Evolutionary conservation across 2,329 filamentous ascomycete species (phyloP).

Genomic region (Colletotrichum costaricense): DNA sequence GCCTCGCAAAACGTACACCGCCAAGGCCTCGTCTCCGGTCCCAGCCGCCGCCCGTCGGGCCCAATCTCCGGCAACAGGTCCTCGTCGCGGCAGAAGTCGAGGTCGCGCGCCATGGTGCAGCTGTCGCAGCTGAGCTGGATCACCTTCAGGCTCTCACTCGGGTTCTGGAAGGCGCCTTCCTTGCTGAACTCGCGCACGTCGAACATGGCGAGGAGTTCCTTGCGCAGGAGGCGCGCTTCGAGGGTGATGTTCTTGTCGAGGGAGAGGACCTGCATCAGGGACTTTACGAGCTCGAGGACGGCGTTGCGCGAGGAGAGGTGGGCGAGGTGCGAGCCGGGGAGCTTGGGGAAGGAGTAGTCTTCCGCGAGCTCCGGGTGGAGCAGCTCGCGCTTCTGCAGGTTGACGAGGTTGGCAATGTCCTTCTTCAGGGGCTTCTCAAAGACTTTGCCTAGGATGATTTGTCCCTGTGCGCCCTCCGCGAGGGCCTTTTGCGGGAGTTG

Average conservation of each 20-base stretch:
- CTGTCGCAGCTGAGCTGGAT: constrained; percentile 85
- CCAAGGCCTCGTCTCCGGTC: constrained; percentile 66
- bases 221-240: constrained; percentile 87
- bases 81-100: constrained; percentile 93
- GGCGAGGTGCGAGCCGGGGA: constrained; percentile 78
- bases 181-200: constrained; percentile 94
- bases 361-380: constrained; percentile 87
- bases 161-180: constrained; percentile 89
- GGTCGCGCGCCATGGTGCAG: constrained; percentile 88
- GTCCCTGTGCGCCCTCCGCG: constrained; percentile 69
- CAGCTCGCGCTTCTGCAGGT: constrained; percentile 87
- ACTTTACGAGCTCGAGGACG: constrained; percentile 90
- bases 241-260: constrained; percentile 91
- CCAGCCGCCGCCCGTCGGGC: constrained; percentile 36
- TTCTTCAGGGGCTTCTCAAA: constrained; percentile 94
- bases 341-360: constrained; percentile 86
- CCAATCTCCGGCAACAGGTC: constrained; percentile 72
- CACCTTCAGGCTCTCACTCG: constrained; percentile 79
- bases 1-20: constrained; percentile 80
- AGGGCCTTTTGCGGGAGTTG: constrained; percentile 69
- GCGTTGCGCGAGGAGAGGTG: constrained; percentile 46
- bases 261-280: constrained; percentile 89
- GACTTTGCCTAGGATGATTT: constrained; percentile 79
- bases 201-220: constrained; percentile 89
- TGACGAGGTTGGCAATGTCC: constrained; percentile 83